phyloP scores from a whole-genome alignment of 495 filamentous ascomycete genomes.

The Penicillium daleae region DNA sequence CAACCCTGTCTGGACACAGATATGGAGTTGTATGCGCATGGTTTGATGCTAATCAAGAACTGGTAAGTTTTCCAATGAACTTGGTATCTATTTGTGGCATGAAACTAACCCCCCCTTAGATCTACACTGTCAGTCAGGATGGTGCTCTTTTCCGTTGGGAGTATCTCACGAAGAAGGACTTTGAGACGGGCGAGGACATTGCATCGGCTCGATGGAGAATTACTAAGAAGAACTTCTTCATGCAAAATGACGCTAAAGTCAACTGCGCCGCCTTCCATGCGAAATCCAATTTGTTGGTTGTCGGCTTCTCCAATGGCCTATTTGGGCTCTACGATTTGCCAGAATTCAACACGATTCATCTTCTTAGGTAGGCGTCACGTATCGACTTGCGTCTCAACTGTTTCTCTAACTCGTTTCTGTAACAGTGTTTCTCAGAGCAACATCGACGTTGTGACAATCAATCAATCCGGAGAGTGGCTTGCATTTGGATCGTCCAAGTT shows the following conservation, averaged over 20 bases:
- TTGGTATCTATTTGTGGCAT: constrained; percentile 37
- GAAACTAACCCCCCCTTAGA: constrained; percentile 60
- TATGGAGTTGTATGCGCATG: constrained; percentile 86
- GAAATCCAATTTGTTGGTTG: constrained; percentile 82
- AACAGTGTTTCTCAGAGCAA: constrained; percentile 90
- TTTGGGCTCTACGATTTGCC: constrained; percentile 95
- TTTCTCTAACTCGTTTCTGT: constrained; percentile 32
- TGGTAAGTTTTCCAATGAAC: constrained; percentile 47
- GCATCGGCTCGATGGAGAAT: constrained; percentile 82
- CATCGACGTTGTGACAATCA: constrained; percentile 90
- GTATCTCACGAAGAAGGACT: constrained; percentile 57
- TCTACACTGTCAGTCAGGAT: constrained; percentile 72
- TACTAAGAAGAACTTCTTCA: constrained; percentile 83
- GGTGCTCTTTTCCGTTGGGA: constrained; percentile 69
- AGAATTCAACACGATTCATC: constrained; percentile 95
- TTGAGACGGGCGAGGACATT: constrained; percentile 62
- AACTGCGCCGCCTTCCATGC: constrained; percentile 88
- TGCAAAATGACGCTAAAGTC: constrained; percentile 85
- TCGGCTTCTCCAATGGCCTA: constrained; percentile 91
- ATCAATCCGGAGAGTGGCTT: constrained; percentile 93
- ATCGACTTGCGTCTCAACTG: not conserved
- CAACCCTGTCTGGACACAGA: constrained; percentile 84
- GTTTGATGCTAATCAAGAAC: constrained; percentile 92
- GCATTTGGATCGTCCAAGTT: constrained; percentile 96
- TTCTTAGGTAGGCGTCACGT: constrained; percentile 55